Base-by-base conservation (phyloP, 2,329 filamentous ascomycete species). In the Ambrosiella xylebori region DNA sequence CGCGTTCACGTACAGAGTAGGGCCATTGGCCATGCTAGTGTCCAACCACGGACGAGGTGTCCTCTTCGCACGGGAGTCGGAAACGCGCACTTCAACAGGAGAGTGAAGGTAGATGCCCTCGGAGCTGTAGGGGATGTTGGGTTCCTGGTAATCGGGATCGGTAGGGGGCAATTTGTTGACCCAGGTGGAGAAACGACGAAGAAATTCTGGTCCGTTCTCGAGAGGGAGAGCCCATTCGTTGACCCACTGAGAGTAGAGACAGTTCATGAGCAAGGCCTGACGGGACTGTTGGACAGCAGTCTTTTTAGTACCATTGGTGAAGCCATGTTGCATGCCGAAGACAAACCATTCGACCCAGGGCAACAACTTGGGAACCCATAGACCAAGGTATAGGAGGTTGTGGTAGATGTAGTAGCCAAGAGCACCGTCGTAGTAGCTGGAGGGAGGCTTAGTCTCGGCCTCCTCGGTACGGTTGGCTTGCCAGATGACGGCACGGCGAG, bases 161-260 rank as follows among this genome's bases (percentile, higher is more conserved):
- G 80, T 77, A 55, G 86, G 73, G 0, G 69, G 68, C 52, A 80
- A 71, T 57, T 72, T 73, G 68, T 83, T 85, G 57, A 98, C 76
- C 93, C 93, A 98, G 53, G 86, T 85, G 44, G 84, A 86, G 11
- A 98, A 77, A 8, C 93, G 82, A 38, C 75, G 78, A 49, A 98
- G 80, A 7, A 88, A 90, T 70, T 96, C 90, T 12, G 91, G 91
- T 0, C 93, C 93, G 63, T 85, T 85, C 62, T 81, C 74, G 0
- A 98, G 76, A 1, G 93, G 91, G 6, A 98, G 78, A 0, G 91
- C 91, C 93, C 93, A 98, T 69, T 98, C 93, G 69, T 98, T 96
- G 63, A 98, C 93, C 65, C 88, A 95, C 67, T 98, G 93, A n/a
- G 86, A 91, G 74, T 96, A 98, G 5, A 97, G 79, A 66, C 93